Evolutionary conservation across 768 basidiomycete genomes (phyloP).

Genomic region (Myochromella boudieri): DNA sequence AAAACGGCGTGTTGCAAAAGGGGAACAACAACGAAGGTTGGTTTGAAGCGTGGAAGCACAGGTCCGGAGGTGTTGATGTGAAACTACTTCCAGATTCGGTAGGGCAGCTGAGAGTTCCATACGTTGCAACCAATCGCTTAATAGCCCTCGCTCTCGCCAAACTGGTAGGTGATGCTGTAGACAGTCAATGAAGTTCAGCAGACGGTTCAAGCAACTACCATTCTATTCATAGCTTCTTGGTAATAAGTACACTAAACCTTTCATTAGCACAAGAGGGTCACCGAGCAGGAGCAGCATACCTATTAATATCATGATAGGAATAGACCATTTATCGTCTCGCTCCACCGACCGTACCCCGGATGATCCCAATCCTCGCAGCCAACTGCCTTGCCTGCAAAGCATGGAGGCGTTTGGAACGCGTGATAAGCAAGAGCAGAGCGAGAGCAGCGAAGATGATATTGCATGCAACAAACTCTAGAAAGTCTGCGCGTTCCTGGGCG

Average conservation of each 20-base stretch:
- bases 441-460: conserved; percentile 72
- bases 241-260: neutral
- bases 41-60: neutral
- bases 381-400: conserved; percentile 77
- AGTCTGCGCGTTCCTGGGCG: conserved; percentile 77
- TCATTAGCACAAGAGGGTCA: neutral
- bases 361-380: conserved; percentile 83
- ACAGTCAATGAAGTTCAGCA: no score
- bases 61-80: neutral
- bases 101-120: neutral
- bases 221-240: neutral
- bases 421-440: conserved; percentile 64
- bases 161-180: no score
- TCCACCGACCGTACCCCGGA: conserved; percentile 33
- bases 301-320: conserved; percentile 11
- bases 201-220: no score
- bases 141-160: neutral
- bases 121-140: neutral
- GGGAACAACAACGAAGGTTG: neutral
- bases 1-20: no score
- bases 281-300: conserved; percentile 1
- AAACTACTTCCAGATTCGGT: conserved; percentile 2
- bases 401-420: conserved; percentile 67
- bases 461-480: conserved; percentile 88
- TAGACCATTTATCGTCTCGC: conserved; percentile 14